Evolutionary conservation across 139 green algal species (phyloP).

Genomic region (Chlamydomonas asymmetrica): DNA sequence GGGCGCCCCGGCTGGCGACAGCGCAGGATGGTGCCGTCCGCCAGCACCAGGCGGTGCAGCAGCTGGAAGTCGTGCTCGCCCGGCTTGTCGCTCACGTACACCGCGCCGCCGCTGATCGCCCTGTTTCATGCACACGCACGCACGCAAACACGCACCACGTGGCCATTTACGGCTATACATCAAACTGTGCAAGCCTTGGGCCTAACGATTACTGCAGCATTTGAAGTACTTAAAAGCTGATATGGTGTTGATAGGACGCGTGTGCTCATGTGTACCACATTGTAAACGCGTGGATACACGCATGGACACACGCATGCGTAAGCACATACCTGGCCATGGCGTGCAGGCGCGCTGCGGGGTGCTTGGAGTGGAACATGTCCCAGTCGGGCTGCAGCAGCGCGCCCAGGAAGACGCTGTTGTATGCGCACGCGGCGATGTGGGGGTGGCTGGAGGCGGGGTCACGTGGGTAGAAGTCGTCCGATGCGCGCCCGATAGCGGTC

Average conservation of each 20-base stretch:
- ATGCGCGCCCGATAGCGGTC: conserved; percentile 84
- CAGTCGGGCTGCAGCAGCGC: conserved; percentile 75
- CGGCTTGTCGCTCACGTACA: conserved; percentile 88
- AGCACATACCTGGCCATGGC: conserved; percentile 48
- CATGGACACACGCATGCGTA: too few relatives aligned
- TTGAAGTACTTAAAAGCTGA: too few relatives aligned
- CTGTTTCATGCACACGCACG: too few relatives aligned
- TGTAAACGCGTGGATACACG: too few relatives aligned
- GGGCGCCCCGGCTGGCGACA: conserved; percentile 75
- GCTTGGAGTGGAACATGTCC: conserved; percentile 80
- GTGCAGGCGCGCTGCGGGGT: conserved; percentile 54
- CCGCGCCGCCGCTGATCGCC: conserved; percentile 70
- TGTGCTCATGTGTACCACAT: too few relatives aligned
- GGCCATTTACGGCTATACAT: too few relatives aligned
- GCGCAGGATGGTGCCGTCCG: conserved; percentile 73
- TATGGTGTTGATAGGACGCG: too few relatives aligned
- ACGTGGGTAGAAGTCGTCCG: conserved; percentile 85
- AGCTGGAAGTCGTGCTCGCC: conserved; percentile 80
- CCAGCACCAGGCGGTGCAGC: conserved; percentile 78
- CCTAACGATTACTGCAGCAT: too few relatives aligned
- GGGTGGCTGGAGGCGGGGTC: conserved; percentile 77
- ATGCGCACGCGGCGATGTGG: conserved; percentile 90
- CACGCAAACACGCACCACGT: too few relatives aligned
- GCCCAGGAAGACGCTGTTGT: conserved; percentile 78
- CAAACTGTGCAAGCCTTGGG: too few relatives aligned